These are phyloP conservation scores for Candida peoriensis DNA, from an alignment of 805 yeast genomes.

Conservation along the genomic window DNA sequence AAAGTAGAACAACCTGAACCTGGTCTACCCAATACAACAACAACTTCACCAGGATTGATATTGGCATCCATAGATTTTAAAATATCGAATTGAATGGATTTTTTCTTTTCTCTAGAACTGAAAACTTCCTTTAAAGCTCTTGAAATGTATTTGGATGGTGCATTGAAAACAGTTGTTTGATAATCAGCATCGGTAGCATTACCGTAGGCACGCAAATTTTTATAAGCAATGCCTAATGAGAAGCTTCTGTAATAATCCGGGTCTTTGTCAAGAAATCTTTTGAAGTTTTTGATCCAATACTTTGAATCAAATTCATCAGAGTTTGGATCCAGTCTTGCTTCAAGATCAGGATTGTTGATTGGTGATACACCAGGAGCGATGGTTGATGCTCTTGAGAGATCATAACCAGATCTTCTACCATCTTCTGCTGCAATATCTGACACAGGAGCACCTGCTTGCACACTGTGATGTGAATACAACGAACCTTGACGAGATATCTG, in stretches of 20 bases:
- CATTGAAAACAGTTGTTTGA: slow-evolving; percentile 55
- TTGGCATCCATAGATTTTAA: slow-evolving; percentile 63
- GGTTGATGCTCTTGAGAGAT: neutral
- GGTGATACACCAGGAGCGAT: slow-evolving; percentile 31
- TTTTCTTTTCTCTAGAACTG: slow-evolving; percentile 12
- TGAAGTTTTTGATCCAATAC: slow-evolving; percentile 60
- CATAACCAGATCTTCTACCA: neutral
- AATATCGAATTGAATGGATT: slow-evolving; percentile 32
- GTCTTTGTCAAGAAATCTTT: slow-evolving; percentile 42
- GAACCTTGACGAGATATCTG: slow-evolving; percentile 27
- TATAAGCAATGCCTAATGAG: slow-evolving; percentile 50
- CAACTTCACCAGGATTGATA: slow-evolving; percentile 56
- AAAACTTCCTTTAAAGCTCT: slow-evolving; percentile 9
- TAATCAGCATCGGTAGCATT: slow-evolving; percentile 54
- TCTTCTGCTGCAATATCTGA: neutral
- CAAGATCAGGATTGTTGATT: slow-evolving; percentile 21
- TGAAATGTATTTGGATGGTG: slow-evolving; percentile 20
- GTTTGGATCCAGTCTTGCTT: slow-evolving; percentile 49
- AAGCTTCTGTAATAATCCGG: slow-evolving; percentile 54
- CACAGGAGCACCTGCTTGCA: neutral
- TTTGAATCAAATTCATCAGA: slow-evolving; percentile 48
- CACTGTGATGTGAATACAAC: neutral
- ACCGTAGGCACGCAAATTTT: slow-evolving; percentile 55
- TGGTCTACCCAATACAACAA: slow-evolving; percentile 72
- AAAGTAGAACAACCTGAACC: slow-evolving; percentile 77